Base-by-base conservation (phyloP, 495 filamentous ascomycete genomes). In the Penicillium malachiteum region DNA sequence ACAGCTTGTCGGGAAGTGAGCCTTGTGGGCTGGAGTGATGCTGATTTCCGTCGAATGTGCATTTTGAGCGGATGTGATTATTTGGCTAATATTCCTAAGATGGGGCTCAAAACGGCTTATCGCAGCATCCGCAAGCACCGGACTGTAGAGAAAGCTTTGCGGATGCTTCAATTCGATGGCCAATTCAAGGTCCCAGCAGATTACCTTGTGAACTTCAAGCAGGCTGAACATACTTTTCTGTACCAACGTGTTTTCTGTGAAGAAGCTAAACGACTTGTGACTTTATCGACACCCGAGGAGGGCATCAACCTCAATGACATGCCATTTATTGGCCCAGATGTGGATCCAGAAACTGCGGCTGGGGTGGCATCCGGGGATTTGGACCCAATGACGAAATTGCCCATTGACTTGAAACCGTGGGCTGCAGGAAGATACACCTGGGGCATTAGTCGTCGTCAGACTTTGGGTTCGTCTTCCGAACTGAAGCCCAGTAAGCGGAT, bases 51-150 rank as follows among this genome's bases (percentile, higher is more conserved):
- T 45, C 85, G 80, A 17, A 99, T 99, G 95, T 91, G 92, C 48
- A 97, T 99, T 50, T 67, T 99, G 17, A 96, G 91, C 68, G 95
- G 95, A n/a, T 99, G 95, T 70, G 95, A 99, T 68, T 99, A 99
- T 70, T 80, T 97, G 47, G 78, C 85, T 6, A 87, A 85, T 59
- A 89, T 97, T 55, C 83, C 81, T 39, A 87, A 85, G 44, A 83
- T 99, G 80, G 95, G 95, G 3, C 68, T 99, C 44, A 96, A 96
- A 71, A 97, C 91, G 18, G 95, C 95, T 1, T 87, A 99, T 64
- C 83, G 91, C 33, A 80, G 94, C 71, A 81, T 99, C 55, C 84
- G 92, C 42, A 96, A 93, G 65, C 83, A 96, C 76, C 93, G 91
- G 65, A 90, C 78, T 5, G 83, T 93, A 33, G 94, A 97, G 48